Percentiles rank a stretch among this genome's conserved stretches.
Conservation (phyloP, 2,329 filamentous ascomycete species). For the Pseudogymnoascus sp. region DNA sequence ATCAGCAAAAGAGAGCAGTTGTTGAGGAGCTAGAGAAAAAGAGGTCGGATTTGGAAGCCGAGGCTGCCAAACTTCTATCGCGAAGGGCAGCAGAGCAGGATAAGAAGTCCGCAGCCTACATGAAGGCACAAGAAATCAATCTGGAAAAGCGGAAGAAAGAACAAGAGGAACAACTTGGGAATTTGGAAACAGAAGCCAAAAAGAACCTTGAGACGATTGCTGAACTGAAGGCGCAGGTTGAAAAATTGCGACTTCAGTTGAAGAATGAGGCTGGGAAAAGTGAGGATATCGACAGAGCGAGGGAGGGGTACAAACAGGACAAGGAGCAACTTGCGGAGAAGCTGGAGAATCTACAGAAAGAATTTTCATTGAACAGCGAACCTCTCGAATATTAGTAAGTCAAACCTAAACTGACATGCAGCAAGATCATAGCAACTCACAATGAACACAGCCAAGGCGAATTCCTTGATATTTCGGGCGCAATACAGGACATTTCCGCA, state of each 20-base stretch:
- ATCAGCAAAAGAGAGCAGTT: not conserved
- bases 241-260: slow-evolving; percentile 11
- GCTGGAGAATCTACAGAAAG: slow-evolving; percentile 14
- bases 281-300: slow-evolving; percentile 13
- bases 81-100: not conserved
- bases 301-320: slow-evolving; percentile 12
- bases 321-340: slow-evolving; percentile 12
- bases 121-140: slow-evolving; percentile 12
- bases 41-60: not conserved
- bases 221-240: slow-evolving; percentile 10
- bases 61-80: not conserved
- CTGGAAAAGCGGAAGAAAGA: slow-evolving; percentile 12
- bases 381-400: slow-evolving; percentile 15
- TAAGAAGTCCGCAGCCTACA: not conserved
- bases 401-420: not conserved
- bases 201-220: slow-evolving; percentile 1
- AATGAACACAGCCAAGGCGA: not conserved
- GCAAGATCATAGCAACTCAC: slow-evolving; percentile 11
- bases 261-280: not conserved
- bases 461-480: slow-evolving; percentile 14
- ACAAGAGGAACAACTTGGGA: slow-evolving; percentile 6
- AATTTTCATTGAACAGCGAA: slow-evolving; percentile 14
- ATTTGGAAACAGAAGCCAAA: slow-evolving; percentile 11
- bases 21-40: not conserved
- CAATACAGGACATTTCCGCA: not conserved